phyloP scores from a whole-genome alignment of 169 alveolate species.

The Cryptosporidium sp. region DNA sequence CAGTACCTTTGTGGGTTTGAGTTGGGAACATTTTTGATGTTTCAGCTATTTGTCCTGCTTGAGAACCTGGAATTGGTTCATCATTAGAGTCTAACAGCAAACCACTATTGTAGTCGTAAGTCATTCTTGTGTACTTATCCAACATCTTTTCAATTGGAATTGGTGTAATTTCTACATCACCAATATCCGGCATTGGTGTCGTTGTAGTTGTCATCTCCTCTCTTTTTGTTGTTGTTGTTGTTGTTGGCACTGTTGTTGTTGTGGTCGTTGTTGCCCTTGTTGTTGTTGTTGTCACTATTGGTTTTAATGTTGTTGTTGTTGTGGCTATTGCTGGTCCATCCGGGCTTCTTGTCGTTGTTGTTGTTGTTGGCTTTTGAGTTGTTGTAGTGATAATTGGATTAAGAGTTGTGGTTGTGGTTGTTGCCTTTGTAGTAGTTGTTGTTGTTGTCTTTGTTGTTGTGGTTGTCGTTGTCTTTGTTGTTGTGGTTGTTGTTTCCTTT shows the following conservation, averaged over 20 bases:
- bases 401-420: slow-evolving; percentile 22
- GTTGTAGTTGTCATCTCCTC: slow-evolving; percentile 44
- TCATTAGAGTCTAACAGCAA: slow-evolving; percentile 2
- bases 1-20: slow-evolving; percentile 52
- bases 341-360: slow-evolving; percentile 26
- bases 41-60: slow-evolving; percentile 36
- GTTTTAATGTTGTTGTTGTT: slow-evolving; percentile 17
- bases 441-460: background rate
- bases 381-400: slow-evolving; percentile 34
- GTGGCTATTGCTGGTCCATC: slow-evolving; percentile 8
- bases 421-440: slow-evolving; percentile 7
- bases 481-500: background rate
- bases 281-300: background rate
- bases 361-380: slow-evolving; percentile 35
- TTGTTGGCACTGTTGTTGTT: slow-evolving; percentile 1
- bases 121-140: slow-evolving; percentile 51
- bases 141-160: slow-evolving; percentile 25
- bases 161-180: slow-evolving; percentile 52
- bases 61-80: slow-evolving; percentile 72
- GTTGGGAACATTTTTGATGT: background rate
- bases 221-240: slow-evolving; percentile 4
- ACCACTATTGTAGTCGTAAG: slow-evolving; percentile 53
- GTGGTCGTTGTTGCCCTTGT: background rate
- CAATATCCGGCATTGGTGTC: background rate
- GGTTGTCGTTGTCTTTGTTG: slow-evolving; percentile 16